Conservation (phyloP, 345 rosid species). For the Odontarrhena argentea region DNA sequence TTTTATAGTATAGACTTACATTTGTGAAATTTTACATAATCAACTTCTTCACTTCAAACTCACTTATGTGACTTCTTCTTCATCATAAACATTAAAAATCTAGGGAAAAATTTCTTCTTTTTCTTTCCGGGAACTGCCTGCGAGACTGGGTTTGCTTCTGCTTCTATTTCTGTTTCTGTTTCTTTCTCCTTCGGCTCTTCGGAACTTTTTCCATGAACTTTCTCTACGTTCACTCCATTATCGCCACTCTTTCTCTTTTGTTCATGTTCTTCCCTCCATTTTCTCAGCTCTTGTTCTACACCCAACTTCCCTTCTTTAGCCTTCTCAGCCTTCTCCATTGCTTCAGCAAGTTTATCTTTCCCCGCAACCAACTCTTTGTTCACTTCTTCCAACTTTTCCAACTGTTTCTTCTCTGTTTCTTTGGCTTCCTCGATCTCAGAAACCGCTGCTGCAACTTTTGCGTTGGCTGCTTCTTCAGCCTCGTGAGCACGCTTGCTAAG, state of each 20-base stretch:
- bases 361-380: constrained; percentile 58
- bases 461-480: constrained; percentile 74
- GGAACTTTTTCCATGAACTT: constrained; percentile 40
- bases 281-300: constrained; percentile 82
- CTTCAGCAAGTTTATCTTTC: constrained; percentile 63
- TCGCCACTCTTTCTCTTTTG: constrained; percentile 55
- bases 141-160: constrained; percentile 37
- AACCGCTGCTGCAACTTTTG: constrained; percentile 69
- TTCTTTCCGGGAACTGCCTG: constrained; percentile 51
- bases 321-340: constrained; percentile 78
- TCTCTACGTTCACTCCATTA: constrained; percentile 34
- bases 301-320: constrained; percentile 88
- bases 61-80: constrained; percentile 59
- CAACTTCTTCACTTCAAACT: constrained; percentile 24
- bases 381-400: constrained; percentile 63
- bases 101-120: constrained; percentile 77
- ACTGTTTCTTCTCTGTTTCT: constrained; percentile 58
- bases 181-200: constrained; percentile 49
- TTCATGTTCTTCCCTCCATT: constrained; percentile 85
- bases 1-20: constrained; percentile 1
- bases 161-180: constrained; percentile 37
- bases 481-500: constrained; percentile 82
- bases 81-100: constrained; percentile 64
- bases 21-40: constrained; percentile 5
- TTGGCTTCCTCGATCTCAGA: constrained; percentile 75